Percentiles rank a stretch among this genome's conserved stretches.
Conservation (phyloP, 1,139 yeast genomes). For the Taphrina populina region DNA sequence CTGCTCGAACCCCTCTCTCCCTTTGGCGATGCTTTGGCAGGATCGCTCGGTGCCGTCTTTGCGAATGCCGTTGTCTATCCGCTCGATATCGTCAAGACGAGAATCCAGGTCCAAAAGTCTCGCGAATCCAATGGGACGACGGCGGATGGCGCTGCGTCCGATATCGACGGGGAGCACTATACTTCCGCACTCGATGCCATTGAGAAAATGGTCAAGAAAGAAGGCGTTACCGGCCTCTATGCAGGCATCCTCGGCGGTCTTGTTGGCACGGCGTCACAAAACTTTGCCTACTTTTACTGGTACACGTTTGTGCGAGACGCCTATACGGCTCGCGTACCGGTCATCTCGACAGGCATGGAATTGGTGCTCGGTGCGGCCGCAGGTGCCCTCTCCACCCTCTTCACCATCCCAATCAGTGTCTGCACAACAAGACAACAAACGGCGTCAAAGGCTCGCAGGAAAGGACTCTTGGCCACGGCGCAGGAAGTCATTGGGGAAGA, state of each 20-base stretch:
- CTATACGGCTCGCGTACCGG: conserved; percentile 48
- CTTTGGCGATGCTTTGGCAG: conserved; percentile 76
- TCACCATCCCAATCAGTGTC: conserved; percentile 80
- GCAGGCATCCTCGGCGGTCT: conserved; percentile 70
- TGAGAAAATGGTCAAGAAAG: conserved; percentile 27
- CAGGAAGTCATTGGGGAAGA: conserved; percentile 62
- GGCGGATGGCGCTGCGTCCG: conserved; percentile 38
- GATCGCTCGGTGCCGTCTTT: conserved; percentile 78
- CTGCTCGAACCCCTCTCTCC: conserved; percentile 44
- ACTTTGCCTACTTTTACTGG: conserved; percentile 70
- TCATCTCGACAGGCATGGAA: conserved; percentile 57
- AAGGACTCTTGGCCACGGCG: conserved; percentile 48
- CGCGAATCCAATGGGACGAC: conserved; percentile 3
- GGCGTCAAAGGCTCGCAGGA: conserved; percentile 42
- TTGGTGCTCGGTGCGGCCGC: conserved; percentile 78
- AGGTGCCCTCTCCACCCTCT: conserved; percentile 78
- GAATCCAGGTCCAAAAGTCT: conserved; percentile 58
- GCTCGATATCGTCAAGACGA: conserved; percentile 74
- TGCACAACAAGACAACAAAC: conserved; percentile 85
- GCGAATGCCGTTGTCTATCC: conserved; percentile 90
- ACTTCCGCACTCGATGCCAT: conserved; percentile 20
- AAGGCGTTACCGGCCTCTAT: conserved; percentile 61
- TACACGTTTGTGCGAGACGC: conserved; percentile 53
- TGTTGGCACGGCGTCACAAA: conserved; percentile 73
- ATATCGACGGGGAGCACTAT: conserved; percentile 36